These are phyloP conservation scores for Colletotrichum costaricense DNA, from an alignment of 2,329 filamentous ascomycete genomes.

Conservation along the genomic window DNA sequence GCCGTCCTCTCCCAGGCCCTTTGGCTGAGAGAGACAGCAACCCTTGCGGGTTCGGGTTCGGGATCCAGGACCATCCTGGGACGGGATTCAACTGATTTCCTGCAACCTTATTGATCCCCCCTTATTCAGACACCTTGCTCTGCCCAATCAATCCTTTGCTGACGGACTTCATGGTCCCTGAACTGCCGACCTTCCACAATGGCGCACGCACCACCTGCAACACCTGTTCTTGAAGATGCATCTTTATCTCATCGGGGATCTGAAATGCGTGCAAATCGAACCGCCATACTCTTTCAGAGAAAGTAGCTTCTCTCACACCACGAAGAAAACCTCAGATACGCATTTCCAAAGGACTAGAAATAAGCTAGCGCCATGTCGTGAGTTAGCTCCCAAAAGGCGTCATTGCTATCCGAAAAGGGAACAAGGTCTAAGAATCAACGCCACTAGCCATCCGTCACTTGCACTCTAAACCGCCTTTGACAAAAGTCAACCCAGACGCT, in stretches of 20 bases:
- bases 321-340: background rate
- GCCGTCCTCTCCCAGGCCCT: background rate
- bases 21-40: background rate
- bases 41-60: background rate
- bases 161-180: background rate
- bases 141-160: background rate
- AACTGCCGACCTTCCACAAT: background rate
- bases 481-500: background rate
- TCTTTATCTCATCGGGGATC: background rate
- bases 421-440: background rate
- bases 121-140: background rate
- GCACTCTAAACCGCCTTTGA: background rate
- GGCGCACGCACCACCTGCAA: background rate
- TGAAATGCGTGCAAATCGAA: background rate
- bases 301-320: background rate
- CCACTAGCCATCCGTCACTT: background rate
- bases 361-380: background rate
- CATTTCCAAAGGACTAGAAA: background rate
- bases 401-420: background rate
- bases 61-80: background rate
- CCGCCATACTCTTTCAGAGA: background rate
- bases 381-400: slow-evolving; percentile 2
- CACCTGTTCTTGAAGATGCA: background rate
- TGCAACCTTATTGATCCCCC: slow-evolving; percentile 25
- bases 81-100: background rate